phyloP scores from a whole-genome alignment of 129 eudicot species.

The Flaveria linearis region DNA sequence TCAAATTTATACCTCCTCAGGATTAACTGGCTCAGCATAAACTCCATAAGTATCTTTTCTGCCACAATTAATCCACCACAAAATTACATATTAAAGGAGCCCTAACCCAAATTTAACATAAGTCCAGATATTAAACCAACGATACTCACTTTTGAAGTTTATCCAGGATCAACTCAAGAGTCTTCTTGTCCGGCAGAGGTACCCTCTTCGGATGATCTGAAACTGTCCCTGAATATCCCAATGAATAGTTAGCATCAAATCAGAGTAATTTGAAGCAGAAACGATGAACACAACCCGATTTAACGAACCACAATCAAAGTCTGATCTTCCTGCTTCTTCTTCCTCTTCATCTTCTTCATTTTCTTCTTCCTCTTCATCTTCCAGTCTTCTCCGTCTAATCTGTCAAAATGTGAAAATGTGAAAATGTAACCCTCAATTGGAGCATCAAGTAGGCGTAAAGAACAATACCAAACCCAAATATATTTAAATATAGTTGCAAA shows the following conservation, averaged over 20 bases:
- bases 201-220: slow-evolving; percentile 36
- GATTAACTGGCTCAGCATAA: slow-evolving; percentile 93
- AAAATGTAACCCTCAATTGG: slow-evolving; percentile 17
- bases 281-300: not conserved
- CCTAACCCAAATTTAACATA: slow-evolving; percentile 13
- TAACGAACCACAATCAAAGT: slow-evolving; percentile 62
- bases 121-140: not conserved
- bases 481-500: slow-evolving; percentile 11
- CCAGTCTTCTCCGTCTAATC: slow-evolving; percentile 45
- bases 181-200: slow-evolving; percentile 73
- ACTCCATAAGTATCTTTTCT: slow-evolving; percentile 96
- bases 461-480: slow-evolving; percentile 16
- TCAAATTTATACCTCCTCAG: slow-evolving; percentile 68
- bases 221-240: slow-evolving; percentile 50
- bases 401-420: slow-evolving; percentile 50
- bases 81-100: slow-evolving; percentile 23
- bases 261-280: slow-evolving; percentile 11
- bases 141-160: slow-evolving; percentile 87
- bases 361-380: slow-evolving; percentile 21
- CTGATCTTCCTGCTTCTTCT: slow-evolving; percentile 44
- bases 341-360: slow-evolving; percentile 3
- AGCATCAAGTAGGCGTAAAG: slow-evolving; percentile 9
- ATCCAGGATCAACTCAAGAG: slow-evolving; percentile 81
- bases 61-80: slow-evolving; percentile 44
- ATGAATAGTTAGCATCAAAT: slow-evolving; percentile 18